Conservation (phyloP, 768 basidiomycete species). For the Lanmaoa pseudosensibilis region DNA sequence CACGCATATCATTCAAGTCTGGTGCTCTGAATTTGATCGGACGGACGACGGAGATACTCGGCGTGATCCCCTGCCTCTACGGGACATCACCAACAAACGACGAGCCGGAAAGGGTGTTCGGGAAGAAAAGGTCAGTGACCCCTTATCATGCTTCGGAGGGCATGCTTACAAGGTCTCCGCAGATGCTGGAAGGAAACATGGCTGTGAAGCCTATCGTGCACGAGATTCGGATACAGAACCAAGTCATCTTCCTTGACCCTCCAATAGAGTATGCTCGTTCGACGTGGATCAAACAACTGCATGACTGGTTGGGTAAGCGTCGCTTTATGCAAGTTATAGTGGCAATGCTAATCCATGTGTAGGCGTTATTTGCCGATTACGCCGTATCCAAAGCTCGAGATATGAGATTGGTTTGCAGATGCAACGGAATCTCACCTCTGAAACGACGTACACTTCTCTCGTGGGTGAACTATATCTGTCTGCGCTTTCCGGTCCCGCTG, state of each 20-base stretch:
- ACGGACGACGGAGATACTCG: slow-evolving; percentile 66
- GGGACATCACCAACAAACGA: slow-evolving; percentile 64
- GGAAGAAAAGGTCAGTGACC: slow-evolving; percentile 68
- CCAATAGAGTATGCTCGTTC: slow-evolving; percentile 93
- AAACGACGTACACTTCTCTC: slow-evolving; percentile 81
- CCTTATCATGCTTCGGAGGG: neutral
- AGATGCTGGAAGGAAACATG: slow-evolving; percentile 76
- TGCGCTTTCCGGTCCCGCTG: neutral
- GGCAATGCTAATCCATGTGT: neutral
- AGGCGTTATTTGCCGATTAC: slow-evolving; percentile 87
- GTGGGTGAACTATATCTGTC: slow-evolving; percentile 42
- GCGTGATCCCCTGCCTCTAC: slow-evolving; percentile 48
- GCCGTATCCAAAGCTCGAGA: slow-evolving; percentile 88
- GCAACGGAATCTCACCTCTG: slow-evolving; percentile 62
- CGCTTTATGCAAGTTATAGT: neutral
- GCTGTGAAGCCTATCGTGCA: slow-evolving; percentile 84
- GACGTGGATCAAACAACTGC: slow-evolving; percentile 86
- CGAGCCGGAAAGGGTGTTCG: slow-evolving; percentile 68
- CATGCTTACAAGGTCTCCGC: neutral
- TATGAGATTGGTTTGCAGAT: slow-evolving; percentile 97
- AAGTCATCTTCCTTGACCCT: slow-evolving; percentile 97
- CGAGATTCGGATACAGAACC: slow-evolving; percentile 97
- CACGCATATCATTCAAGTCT: slow-evolving; percentile 74
- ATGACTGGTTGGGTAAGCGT: slow-evolving; percentile 77
- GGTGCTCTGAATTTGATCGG: slow-evolving; percentile 86